Evolutionary conservation across 805 yeast species (phyloP).

Genomic region (Starmera caribaea): DNA sequence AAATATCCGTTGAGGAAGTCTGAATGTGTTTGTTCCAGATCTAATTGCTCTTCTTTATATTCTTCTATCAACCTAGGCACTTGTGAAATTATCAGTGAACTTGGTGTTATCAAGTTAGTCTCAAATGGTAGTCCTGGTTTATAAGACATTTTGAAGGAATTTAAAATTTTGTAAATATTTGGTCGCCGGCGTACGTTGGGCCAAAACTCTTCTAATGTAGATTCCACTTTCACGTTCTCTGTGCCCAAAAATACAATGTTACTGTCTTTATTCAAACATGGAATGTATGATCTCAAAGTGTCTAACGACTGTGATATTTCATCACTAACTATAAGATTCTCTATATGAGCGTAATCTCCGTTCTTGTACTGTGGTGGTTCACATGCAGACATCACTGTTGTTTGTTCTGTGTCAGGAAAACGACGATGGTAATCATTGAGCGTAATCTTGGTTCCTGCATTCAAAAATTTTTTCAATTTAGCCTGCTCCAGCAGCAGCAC

Average conservation of each 20-base stretch:
- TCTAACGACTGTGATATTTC: constrained; percentile 44
- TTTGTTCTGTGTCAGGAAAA: background rate
- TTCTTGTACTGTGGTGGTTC: constrained; percentile 21
- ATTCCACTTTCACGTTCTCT: constrained; percentile 65
- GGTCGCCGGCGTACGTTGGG: constrained; percentile 38
- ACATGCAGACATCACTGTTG: constrained; percentile 23
- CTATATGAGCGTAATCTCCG: constrained; percentile 25
- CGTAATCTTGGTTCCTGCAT: constrained; percentile 2
- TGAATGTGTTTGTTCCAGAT: constrained; percentile 17
- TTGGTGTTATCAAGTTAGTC: constrained; percentile 46
- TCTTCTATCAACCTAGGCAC: constrained; percentile 27
- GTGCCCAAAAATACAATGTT: constrained; percentile 59
- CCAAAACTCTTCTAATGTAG: constrained; percentile 44
- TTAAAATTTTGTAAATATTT: constrained; percentile 33
- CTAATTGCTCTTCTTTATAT: constrained; percentile 11
- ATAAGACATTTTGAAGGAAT: constrained; percentile 58
- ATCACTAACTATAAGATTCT: constrained; percentile 52
- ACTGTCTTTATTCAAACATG: constrained; percentile 32
- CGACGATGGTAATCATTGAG: constrained; percentile 1
- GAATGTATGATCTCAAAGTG: constrained; percentile 39
- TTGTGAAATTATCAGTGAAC: constrained; percentile 38
- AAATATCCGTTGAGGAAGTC: background rate
- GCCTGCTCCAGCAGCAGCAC: constrained; percentile 20
- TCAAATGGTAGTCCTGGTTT: constrained; percentile 22
- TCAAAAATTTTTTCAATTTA: background rate